Base-by-base conservation (phyloP, 2,329 filamentous ascomycete species). In the Talaromyces sp. region DNA sequence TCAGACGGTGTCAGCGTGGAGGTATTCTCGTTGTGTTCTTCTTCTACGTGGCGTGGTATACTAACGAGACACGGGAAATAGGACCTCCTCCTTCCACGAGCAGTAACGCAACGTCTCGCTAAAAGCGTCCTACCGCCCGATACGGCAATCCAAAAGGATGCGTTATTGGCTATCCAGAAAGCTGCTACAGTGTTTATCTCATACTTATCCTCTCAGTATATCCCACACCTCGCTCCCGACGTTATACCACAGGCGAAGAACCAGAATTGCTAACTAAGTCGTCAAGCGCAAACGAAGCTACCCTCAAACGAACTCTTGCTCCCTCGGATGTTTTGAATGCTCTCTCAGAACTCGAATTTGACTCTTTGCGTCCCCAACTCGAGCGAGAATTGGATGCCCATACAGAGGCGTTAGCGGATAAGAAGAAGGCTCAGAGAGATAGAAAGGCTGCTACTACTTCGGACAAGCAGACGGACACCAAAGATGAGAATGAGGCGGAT, bases 141-240 rank as follows among this genome's bases (percentile, higher is more conserved):
- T 72, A 88, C 86, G 16, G 82, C 84, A 55, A 85, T 88, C 44
- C 84, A 87, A 68, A 87, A 87, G 74, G 86, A 88, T 75, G 86
- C 86, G 11, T 75, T 88, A 3, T 75, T 86, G 16, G 86, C 86
- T 7, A 82, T 88, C 65, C 84, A 85, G 58, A 88, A 88, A 70
- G 84, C 84, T 65, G 86, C 86, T 31, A 88, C 86, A 3, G 86
- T 88, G 3, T 88, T 88, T 72, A 83, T 88, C 18, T 88, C 84
- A 64, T 87, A 88, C 71, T 75, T 88, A 55, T 83, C 84, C 63
- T 81, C 82, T 62, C 80, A 82, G 84, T 87, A 79, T 64, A 82
- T 39, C 8, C 33, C 40, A 14, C 14, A 18, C 31, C 23, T 42
- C 14, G 60, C 8, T 12, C 48, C 31, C 25, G 21, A 25, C 21